A percentile compares a stretch with the other conserved stretches of the same genome.
phyloP scores from a whole-genome alignment of 139 green algal genomes.

The Picochlorum sp. region DNA sequence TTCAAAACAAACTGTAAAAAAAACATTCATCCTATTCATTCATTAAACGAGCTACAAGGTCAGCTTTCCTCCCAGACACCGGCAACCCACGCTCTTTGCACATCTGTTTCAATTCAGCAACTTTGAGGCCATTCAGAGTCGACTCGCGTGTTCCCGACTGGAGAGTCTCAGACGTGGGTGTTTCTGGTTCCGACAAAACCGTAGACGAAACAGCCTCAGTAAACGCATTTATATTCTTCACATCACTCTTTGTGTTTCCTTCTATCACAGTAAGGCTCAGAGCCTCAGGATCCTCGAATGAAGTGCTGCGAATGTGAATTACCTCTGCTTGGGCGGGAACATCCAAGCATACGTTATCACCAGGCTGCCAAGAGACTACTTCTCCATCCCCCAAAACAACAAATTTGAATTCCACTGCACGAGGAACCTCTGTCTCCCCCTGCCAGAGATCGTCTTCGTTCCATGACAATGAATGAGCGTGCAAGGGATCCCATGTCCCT shows the following conservation, averaged over 20 bases:
- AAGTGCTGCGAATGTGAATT: background rate
- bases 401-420: constrained; percentile 39
- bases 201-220: too few relatives aligned
- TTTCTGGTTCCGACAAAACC: too few relatives aligned
- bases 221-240: too few relatives aligned
- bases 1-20: background rate
- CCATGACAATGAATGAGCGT: constrained; percentile 32
- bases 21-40: background rate
- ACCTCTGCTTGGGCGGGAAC: constrained; percentile 11
- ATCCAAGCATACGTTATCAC: constrained; percentile 18
- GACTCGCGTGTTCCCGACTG: background rate
- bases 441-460: constrained; percentile 41
- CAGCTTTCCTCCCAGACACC: constrained; percentile 13
- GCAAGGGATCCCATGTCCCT: constrained; percentile 29
- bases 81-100: background rate
- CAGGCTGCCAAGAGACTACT: constrained; percentile 33
- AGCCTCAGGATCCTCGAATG: background rate
- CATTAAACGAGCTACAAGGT: constrained; percentile 8
- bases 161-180: too few relatives aligned
- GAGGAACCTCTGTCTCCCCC: constrained; percentile 27
- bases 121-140: background rate
- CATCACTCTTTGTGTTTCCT: background rate
- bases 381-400: constrained; percentile 10
- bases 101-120: background rate
- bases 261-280: background rate